Evolutionary conservation across 768 basidiomycete species (phyloP), one percentile per base, ranked within the genome.

Genomic region (Pleurotus ostreatus): DNA sequence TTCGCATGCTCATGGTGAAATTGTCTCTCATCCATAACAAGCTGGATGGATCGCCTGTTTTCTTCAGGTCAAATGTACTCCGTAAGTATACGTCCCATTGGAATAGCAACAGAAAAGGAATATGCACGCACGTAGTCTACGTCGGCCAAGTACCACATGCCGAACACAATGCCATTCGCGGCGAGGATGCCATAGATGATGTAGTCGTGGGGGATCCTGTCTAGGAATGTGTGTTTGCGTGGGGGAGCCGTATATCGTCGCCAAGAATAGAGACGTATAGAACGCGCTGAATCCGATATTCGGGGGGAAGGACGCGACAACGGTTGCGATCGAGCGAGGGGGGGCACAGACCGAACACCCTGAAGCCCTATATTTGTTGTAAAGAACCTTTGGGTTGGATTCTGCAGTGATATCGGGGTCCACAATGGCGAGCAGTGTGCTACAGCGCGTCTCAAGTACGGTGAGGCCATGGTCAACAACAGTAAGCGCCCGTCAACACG

Each of bases 101-200:
- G 54, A 45, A 2, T n/a, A 26, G 18, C 26, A 54, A 37, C 34
- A 12, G 40, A 57, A n/a, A 39, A 7, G 38, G 7, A 45, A 46
- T 34, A 34, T 46, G 4, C 25, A 62, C 70, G 47, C 41, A 74
- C 66, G 58, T 73, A 62, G 68, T 74, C 72, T 55, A 73, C 64
- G 22, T 60, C 60, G 2, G 78, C 74, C 72, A 71, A 71, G 59
- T 72, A 73, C 86, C 86, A 91, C 57, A 79, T 71, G 15, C 67
- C 66, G 60, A 84, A 92, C 0, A 92, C 81, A 2, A 70, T 69
- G 2, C 76, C 81, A 59, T 92, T 92, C 57, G 83, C 59, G 3
- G 73, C 82, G 13, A 92, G 75, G 48, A 92, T 83, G 5, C 82
- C 76, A 66, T 77, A 87, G 62, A 91, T 77, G 26, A 90, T 68